A percentile compares a stretch with the other conserved stretches of the same genome.
Evolutionary conservation across 352 stramenopile genomes (phyloP).

Genomic region (Phytophthora tentaculata): DNA sequence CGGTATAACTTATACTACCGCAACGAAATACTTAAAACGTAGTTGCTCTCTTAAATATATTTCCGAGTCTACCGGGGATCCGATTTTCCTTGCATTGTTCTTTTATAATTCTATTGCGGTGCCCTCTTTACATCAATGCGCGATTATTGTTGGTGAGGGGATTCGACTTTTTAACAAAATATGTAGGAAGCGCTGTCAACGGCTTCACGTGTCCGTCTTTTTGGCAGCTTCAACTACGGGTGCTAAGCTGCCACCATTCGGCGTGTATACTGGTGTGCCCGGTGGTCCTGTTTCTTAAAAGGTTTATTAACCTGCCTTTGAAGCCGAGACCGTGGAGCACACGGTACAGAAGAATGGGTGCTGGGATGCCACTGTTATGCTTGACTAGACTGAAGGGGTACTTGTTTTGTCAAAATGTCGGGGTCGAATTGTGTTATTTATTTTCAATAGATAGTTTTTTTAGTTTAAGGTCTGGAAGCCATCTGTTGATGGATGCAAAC

Average conservation of each 20-base stretch:
- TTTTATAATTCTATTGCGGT: too few relatives aligned
- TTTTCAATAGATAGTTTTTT: too few relatives aligned
- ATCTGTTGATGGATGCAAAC: too few relatives aligned
- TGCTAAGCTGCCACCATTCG: neutral
- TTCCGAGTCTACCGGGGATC: too few relatives aligned
- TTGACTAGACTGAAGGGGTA: neutral
- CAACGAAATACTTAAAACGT: too few relatives aligned
- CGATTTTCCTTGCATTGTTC: too few relatives aligned
- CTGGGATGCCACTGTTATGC: neutral
- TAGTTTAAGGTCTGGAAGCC: too few relatives aligned
- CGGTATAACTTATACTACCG: too few relatives aligned
- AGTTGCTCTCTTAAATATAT: too few relatives aligned
- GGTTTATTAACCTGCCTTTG: neutral
- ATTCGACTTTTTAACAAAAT: neutral
- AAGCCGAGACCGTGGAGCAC: neutral
- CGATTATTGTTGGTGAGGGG: too few relatives aligned
- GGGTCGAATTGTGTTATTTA: too few relatives aligned
- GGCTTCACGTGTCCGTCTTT: neutral
- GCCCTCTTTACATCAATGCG: too few relatives aligned
- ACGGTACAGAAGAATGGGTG: neutral
- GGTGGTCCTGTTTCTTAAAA: neutral
- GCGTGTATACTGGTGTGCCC: neutral
- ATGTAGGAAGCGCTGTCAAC: neutral
- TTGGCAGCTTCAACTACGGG: neutral
- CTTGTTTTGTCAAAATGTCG: neutral